phyloP scores from a whole-genome alignment of 208 protist genomes.

The Trypanosoma lewisi region DNA sequence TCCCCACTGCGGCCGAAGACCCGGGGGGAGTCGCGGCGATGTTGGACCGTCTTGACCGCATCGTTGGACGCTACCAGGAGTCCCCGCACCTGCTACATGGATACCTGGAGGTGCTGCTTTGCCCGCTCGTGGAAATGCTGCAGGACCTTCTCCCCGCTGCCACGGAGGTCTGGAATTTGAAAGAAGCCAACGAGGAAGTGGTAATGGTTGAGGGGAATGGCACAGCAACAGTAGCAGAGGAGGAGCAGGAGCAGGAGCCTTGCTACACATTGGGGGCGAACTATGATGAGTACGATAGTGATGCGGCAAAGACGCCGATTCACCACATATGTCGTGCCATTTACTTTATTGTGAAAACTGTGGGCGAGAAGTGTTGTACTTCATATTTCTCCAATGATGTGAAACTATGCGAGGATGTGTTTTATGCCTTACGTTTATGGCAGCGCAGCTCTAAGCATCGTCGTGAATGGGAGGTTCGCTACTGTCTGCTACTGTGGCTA shows the following conservation, averaged over 20 bases:
- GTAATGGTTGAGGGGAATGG: not conserved
- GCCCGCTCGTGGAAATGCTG: constrained; percentile 70
- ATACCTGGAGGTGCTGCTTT: constrained; percentile 84
- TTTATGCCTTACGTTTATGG: constrained; percentile 77
- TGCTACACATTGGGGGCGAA: constrained; percentile 52
- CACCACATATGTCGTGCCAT: constrained; percentile 80
- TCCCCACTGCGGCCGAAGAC: constrained; percentile 60
- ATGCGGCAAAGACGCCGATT: constrained; percentile 66
- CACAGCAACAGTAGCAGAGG: not conserved
- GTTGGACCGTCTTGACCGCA: constrained; percentile 58
- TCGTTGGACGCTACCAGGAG: constrained; percentile 94
- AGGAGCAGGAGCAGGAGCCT: constrained; percentile 7
- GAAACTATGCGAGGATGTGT: constrained; percentile 82
- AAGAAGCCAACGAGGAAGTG: not conserved
- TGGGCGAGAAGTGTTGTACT: constrained; percentile 92
- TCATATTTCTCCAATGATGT: constrained; percentile 94
- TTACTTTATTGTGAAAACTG: constrained; percentile 93
- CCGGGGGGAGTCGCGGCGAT: constrained; percentile 58
- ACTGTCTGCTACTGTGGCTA: constrained; percentile 96
- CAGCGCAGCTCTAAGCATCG: constrained; percentile 35
- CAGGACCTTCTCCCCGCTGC: constrained; percentile 45
- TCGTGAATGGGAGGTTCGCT: constrained; percentile 94
- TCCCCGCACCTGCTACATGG: constrained; percentile 90
- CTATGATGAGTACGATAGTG: constrained; percentile 76
- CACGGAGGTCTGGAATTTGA: constrained; percentile 41